Conservation (phyloP, 805 yeast species). For the Wickerhamomyces hampshirensis region DNA sequence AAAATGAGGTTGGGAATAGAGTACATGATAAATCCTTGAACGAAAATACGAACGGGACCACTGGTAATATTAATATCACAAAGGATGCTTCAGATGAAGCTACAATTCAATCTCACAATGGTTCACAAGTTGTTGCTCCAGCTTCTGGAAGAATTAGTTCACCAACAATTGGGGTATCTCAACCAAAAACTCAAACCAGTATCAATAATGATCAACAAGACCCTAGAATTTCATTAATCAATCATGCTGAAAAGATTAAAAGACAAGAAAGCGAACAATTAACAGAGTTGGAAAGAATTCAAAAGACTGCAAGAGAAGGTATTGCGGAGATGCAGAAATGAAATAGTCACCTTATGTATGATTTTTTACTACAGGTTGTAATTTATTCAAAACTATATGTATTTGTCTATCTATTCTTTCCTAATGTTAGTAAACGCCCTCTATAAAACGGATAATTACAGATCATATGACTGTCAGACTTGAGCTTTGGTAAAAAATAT, state of each 20-base stretch:
- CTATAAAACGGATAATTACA: neutral
- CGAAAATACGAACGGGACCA: too few species aligned
- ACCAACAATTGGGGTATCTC: neutral
- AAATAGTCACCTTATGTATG: too few species aligned
- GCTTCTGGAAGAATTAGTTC: conserved; percentile 5
- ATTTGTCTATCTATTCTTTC: too few species aligned
- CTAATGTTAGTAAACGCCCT: neutral
- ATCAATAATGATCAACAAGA: neutral
- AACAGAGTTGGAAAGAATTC: conserved; percentile 1
- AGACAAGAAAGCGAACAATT: neutral
- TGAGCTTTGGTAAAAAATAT: conserved; percentile 58
- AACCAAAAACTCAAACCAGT: neutral
- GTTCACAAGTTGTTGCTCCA: conserved; percentile 1
- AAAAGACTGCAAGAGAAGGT: conserved; percentile 3
- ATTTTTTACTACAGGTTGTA: too few species aligned
- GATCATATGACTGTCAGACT: conserved; percentile 14
- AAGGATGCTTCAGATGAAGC: neutral
- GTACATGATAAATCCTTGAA: too few species aligned
- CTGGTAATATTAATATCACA: neutral
- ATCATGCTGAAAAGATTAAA: neutral
- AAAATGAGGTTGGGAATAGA: neutral
- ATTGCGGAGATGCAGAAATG: conserved; percentile 2
- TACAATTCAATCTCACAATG: neutral
- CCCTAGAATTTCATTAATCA: neutral
- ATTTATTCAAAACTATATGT: too few species aligned